Evolutionary conservation across 306 rosid genomes (phyloP).

Genomic region (Datisca glomerata): DNA sequence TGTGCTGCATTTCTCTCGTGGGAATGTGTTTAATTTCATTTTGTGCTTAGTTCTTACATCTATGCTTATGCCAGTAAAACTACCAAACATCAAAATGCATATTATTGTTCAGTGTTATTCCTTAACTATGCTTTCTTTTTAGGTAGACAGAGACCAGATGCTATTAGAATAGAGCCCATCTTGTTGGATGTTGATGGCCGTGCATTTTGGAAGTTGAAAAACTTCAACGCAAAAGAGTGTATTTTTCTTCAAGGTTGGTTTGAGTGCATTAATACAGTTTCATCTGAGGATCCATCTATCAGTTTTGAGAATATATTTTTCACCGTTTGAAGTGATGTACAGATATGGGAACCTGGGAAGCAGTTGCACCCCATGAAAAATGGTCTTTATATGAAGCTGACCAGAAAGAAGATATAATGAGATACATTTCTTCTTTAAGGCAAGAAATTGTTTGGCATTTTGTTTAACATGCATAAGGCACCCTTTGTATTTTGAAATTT

Average conservation of each 20-base stretch:
- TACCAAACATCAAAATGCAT: neutral
- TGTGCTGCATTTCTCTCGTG: slow-evolving; percentile 9
- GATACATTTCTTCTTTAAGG: slow-evolving; percentile 23
- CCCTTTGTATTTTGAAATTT: neutral
- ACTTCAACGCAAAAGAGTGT: slow-evolving; percentile 14
- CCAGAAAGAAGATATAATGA: slow-evolving; percentile 20
- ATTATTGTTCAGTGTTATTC: neutral
- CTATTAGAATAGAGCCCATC: slow-evolving; percentile 25
- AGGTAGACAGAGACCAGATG: slow-evolving; percentile 19
- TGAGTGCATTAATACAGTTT: neutral
- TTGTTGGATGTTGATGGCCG: slow-evolving; percentile 30
- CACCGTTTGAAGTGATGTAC: neutral
- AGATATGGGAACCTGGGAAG: slow-evolving; percentile 27
- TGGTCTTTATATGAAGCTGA: slow-evolving; percentile 25
- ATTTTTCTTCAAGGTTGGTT: slow-evolving; percentile 35
- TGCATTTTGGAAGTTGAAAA: slow-evolving; percentile 26
- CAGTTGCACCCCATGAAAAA: slow-evolving; percentile 14
- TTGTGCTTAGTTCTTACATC: too few relatives aligned
- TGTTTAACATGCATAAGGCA: neutral
- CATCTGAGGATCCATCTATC: neutral
- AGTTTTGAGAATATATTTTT: neutral
- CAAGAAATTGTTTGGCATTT: slow-evolving; percentile 4
- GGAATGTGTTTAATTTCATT: too few relatives aligned
- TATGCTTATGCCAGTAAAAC: too few relatives aligned
- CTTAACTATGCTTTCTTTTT: neutral